These are phyloP conservation scores for Leccinum subgranulosum DNA, from an alignment of 768 basidiomycete species.

Conservation along the genomic window DNA sequence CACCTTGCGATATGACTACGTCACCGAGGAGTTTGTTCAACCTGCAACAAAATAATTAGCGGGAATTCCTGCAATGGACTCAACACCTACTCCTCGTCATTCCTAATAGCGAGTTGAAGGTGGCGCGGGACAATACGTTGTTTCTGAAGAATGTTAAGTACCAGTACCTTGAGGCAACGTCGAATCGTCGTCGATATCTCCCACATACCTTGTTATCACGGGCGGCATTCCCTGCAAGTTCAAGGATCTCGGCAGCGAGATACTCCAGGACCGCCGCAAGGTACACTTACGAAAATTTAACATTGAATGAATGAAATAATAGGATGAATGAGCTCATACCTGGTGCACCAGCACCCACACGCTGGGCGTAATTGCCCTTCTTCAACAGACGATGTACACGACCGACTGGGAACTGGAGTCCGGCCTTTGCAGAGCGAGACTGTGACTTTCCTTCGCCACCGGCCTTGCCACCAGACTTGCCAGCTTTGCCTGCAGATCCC, in stretches of 20 bases:
- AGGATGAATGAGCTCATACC: constrained; percentile 38
- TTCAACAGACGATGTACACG: constrained; percentile 89
- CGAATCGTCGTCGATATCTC: not conserved
- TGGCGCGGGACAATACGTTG: constrained; percentile 94
- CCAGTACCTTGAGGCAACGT: too few species aligned
- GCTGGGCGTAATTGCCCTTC: constrained; percentile 84
- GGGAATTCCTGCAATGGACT: not conserved
- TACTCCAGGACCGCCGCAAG: constrained; percentile 90
- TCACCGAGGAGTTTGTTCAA: constrained; percentile 79
- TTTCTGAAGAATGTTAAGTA: constrained; percentile 44
- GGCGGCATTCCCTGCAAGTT: constrained; percentile 83
- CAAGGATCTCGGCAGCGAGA: constrained; percentile 90
- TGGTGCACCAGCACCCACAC: constrained; percentile 88
- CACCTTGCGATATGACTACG: constrained; percentile 89
- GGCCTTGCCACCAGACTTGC: constrained; percentile 52
- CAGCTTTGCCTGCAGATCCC: constrained; percentile 41
- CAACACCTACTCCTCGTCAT: constrained; percentile 72
- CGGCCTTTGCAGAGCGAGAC: constrained; percentile 72
- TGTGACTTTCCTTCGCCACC: constrained; percentile 51
- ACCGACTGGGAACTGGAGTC: constrained; percentile 86
- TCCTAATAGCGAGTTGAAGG: constrained; percentile 87
- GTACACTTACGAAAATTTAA: constrained; percentile 52
- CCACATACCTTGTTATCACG: constrained; percentile 32
- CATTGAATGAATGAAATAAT: not conserved
- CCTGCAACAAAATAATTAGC: constrained; percentile 30